Conservation (phyloP, 2,329 filamentous ascomycete genomes). For the Scleromitrula shiraiana region DNA sequence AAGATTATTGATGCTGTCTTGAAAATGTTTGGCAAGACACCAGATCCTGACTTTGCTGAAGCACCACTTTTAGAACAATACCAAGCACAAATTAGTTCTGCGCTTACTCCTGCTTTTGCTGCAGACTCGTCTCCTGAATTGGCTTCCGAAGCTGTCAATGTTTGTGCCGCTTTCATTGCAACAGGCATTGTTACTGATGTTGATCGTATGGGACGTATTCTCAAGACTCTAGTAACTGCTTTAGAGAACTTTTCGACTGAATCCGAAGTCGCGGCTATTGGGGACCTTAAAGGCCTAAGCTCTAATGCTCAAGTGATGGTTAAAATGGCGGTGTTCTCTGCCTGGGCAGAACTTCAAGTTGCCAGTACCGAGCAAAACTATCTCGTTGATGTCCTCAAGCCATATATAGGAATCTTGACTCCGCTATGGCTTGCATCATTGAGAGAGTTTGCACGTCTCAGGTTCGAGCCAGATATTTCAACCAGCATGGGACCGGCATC, state of each 20-base stretch:
- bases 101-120: slow-evolving; percentile 91
- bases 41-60: slow-evolving; percentile 96
- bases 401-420: slow-evolving; percentile 82
- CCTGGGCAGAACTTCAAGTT: slow-evolving; percentile 95
- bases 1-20: slow-evolving; percentile 90
- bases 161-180: slow-evolving; percentile 95
- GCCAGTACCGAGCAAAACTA: slow-evolving; percentile 90
- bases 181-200: slow-evolving; percentile 96
- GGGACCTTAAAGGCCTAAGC: slow-evolving; percentile 84
- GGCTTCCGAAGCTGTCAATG: slow-evolving; percentile 91
- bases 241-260: slow-evolving; percentile 87
- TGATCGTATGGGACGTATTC: slow-evolving; percentile 95
- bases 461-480: slow-evolving; percentile 96
- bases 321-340: slow-evolving; percentile 92
- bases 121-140: slow-evolving; percentile 92
- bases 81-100: slow-evolving; percentile 95
- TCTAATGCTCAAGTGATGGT: slow-evolving; percentile 98
- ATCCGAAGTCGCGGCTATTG: slow-evolving; percentile 75
- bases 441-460: slow-evolving; percentile 82
- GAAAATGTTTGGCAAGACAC: slow-evolving; percentile 91
- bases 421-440: slow-evolving; percentile 91
- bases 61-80: slow-evolving; percentile 95
- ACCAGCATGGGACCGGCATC: slow-evolving; percentile 77
- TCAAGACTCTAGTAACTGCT: slow-evolving; percentile 85
- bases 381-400: slow-evolving; percentile 77